These are phyloP conservation scores for Rhizopogon roseolus DNA, from an alignment of 768 basidiomycete genomes.

Conservation along the genomic window DNA sequence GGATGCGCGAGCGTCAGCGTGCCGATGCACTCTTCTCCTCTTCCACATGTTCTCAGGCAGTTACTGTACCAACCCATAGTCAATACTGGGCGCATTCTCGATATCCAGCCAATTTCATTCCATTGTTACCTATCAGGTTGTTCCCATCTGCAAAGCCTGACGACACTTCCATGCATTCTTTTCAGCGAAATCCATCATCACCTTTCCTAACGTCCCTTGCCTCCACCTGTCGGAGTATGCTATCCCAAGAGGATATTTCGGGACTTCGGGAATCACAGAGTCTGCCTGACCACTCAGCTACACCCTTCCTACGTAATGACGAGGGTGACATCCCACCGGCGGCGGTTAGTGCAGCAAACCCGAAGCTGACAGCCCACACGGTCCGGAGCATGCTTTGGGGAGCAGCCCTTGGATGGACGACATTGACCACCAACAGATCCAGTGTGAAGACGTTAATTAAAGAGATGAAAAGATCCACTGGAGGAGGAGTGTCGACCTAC, in stretches of 20 bases:
- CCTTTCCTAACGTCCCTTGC: constrained; percentile 47
- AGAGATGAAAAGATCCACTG: constrained; percentile 43
- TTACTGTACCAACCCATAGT: constrained; percentile 26
- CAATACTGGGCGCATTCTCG: constrained; percentile 65
- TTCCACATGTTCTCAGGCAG: constrained; percentile 4
- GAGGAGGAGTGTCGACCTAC: constrained; percentile 4
- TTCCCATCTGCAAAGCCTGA: constrained; percentile 32
- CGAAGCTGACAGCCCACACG: constrained; percentile 71
- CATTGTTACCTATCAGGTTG: constrained; percentile 54
- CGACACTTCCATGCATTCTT: neutral
- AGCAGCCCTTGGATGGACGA: constrained; percentile 69
- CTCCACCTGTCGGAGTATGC: constrained; percentile 48
- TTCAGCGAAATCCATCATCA: neutral
- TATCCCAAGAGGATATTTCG: constrained; percentile 37
- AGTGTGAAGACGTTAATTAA: constrained; percentile 73
- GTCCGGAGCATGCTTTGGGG: constrained; percentile 70
- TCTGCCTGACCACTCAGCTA: neutral
- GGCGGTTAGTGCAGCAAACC: constrained; percentile 47
- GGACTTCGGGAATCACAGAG: neutral
- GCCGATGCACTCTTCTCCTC: constrained; percentile 55
- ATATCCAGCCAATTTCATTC: constrained; percentile 46
- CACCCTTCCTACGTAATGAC: constrained; percentile 4
- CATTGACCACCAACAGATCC: constrained; percentile 80
- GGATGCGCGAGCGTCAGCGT: constrained; percentile 58
- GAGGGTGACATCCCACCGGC: constrained; percentile 46